These are phyloP conservation scores for Pseudogymnoascus sp. DNA, from an alignment of 2,329 filamentous ascomycete genomes.

Conservation along the genomic window DNA sequence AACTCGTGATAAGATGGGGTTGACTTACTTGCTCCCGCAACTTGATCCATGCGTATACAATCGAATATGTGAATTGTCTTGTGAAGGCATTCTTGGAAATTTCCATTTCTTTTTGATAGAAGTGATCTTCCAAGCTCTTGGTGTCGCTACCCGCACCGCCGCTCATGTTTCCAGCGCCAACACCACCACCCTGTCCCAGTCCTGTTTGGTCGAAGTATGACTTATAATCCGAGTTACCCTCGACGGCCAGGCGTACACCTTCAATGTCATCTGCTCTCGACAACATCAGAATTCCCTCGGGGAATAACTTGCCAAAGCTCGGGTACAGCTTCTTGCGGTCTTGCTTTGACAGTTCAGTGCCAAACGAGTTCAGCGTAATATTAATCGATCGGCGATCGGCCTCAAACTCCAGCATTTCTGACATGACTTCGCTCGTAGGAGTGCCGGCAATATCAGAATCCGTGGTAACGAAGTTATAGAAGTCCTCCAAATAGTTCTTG, in stretches of 20 bases:
- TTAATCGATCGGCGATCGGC: slow-evolving; percentile 96
- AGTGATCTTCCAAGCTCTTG: slow-evolving; percentile 91
- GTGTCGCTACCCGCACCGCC: slow-evolving; percentile 72
- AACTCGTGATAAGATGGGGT: background rate
- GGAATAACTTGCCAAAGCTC: slow-evolving; percentile 80
- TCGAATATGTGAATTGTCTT: slow-evolving; percentile 86
- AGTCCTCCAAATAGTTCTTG: slow-evolving; percentile 99
- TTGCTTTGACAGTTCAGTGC: slow-evolving; percentile 86
- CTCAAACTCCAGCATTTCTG: slow-evolving; percentile 92
- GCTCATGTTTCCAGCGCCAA: slow-evolving; percentile 74
- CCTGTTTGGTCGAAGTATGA: slow-evolving; percentile 90
- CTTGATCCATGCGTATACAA: slow-evolving; percentile 98
- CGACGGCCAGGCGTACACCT: slow-evolving; percentile 85
- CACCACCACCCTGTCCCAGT: slow-evolving; percentile 63
- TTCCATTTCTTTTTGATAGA: slow-evolving; percentile 99
- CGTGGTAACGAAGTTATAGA: slow-evolving; percentile 88
- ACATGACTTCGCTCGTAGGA: slow-evolving; percentile 90
- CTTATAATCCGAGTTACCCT: slow-evolving; percentile 90
- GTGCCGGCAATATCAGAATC: slow-evolving; percentile 80
- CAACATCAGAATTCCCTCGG: slow-evolving; percentile 90
- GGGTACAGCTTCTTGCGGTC: slow-evolving; percentile 97
- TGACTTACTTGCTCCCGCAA: slow-evolving; percentile 81
- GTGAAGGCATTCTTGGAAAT: slow-evolving; percentile 93
- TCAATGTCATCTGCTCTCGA: slow-evolving; percentile 92
- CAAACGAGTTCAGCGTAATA: slow-evolving; percentile 97